Evolutionary conservation across 129 eudicot genomes (phyloP).

Genomic region (Flaveria trinervia): DNA sequence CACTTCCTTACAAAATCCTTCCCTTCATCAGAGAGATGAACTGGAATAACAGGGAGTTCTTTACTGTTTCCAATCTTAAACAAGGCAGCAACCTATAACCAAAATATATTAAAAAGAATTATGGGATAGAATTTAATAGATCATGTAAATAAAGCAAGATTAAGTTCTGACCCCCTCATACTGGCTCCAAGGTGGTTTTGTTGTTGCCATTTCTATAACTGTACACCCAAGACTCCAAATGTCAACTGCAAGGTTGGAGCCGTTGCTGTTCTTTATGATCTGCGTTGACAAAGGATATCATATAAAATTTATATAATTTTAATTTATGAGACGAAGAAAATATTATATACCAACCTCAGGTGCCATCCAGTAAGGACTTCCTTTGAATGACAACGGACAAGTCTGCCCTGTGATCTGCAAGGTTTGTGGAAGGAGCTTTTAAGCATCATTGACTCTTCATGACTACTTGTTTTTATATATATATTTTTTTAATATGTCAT

Average conservation of each 20-base stretch:
- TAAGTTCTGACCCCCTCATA: slow-evolving; percentile 87
- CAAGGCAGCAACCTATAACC: slow-evolving; percentile 84
- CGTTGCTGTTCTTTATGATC: slow-evolving; percentile 81
- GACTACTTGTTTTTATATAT: background rate
- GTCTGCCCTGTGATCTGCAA: slow-evolving; percentile 84
- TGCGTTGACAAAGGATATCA: slow-evolving; percentile 24
- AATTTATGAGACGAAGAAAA: background rate
- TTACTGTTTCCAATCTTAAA: slow-evolving; percentile 92
- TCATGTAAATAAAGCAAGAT: background rate
- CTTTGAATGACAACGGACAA: slow-evolving; percentile 84
- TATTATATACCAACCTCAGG: slow-evolving; percentile 68
- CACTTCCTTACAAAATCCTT: slow-evolving; percentile 85
- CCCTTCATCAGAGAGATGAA: slow-evolving; percentile 82
- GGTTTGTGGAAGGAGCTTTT: slow-evolving; percentile 13
- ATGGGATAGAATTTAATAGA: background rate
- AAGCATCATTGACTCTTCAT: background rate
- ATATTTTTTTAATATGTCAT: background rate
- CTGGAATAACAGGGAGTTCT: slow-evolving; percentile 88
- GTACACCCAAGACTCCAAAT: slow-evolving; percentile 99
- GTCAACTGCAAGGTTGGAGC: slow-evolving; percentile 88
- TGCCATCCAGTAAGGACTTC: slow-evolving; percentile 99
- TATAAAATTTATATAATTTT: background rate
- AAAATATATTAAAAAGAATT: slow-evolving; percentile 25
- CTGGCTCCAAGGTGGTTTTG: slow-evolving; percentile 99
- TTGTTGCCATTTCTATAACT: slow-evolving; percentile 95